Base-by-base conservation (phyloP, 1,284 basidiomycete species). In the Takashimella tepidaria region DNA sequence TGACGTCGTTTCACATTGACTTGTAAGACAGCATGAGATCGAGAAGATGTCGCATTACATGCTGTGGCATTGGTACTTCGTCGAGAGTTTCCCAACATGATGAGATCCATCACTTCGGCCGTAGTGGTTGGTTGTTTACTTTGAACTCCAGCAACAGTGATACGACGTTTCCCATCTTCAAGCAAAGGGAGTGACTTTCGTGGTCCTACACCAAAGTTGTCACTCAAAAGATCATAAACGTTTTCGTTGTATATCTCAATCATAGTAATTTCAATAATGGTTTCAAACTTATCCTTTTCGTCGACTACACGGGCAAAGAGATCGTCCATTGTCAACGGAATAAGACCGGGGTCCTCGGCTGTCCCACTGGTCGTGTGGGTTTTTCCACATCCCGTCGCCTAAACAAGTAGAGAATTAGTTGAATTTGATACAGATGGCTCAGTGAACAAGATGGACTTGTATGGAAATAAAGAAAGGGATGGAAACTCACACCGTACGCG, bases 221-320 rank as follows among this genome's bases (percentile, higher is more conserved):
- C 89, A 1, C 84, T 77, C 43, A 98, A 84, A 19, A 98, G 84
- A 74, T 98, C 93, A n/a, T 90, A 87, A 61, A 97, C 97, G 69
- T 91, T 89, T 75, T 98, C 93, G 71, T 97, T 97, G 80, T 97
- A 97, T 50, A 98, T 95, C 74, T 98, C 93, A 54, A 97, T 84
- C 76, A 96, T 96, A 3, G 91, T 92, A 53, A 97, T 88, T 64
- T 85, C 81, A 47, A 98, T 87, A 63, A 92, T 87, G 41, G 87
- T 84, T 51, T 84, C 85, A 80, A 84, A 84, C 31, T 93, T 86
- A 51, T 88, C 87, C 66, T 79, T 82, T 54, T 86, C 82, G 64
- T 92, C 89, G 51, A 89, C 84, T 59, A 97, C 93, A 46, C 85
- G 83, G 62, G 86, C 84, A 72, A 96, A 98, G 54, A 98, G 83